A percentile compares a stretch with the other conserved stretches of the same genome.
phyloP scores from a whole-genome alignment of 2,329 filamentous ascomycete species.

The Trichoderma sp. region DNA sequence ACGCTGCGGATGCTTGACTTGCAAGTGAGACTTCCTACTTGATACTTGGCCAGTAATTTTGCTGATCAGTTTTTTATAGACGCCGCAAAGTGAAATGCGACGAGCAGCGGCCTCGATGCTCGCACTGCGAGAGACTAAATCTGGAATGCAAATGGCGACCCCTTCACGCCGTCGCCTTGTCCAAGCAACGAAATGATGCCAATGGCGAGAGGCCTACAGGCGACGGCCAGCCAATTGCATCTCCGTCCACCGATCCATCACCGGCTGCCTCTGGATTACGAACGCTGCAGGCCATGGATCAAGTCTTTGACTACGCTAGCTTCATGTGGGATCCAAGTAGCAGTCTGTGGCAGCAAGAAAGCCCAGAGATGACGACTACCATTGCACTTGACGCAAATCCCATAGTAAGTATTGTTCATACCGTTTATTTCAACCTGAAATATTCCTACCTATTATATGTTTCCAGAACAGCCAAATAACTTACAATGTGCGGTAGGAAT shows the following conservation, averaged over 20 bases:
- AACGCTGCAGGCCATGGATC: slow-evolving; percentile 40
- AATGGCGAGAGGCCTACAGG: slow-evolving; percentile 27
- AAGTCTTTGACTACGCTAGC: slow-evolving; percentile 51
- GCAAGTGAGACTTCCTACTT: slow-evolving; percentile 17
- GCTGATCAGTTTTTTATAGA: neutral
- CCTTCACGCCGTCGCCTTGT: neutral
- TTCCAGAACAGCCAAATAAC: neutral
- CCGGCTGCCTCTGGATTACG: slow-evolving; percentile 33
- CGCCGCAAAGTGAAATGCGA: slow-evolving; percentile 35
- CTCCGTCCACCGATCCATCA: slow-evolving; percentile 35
- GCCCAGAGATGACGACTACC: neutral
- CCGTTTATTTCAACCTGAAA: no score
- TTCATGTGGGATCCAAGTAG: slow-evolving; percentile 50
- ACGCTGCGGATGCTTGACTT: slow-evolving; percentile 18
- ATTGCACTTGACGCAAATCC: neutral
- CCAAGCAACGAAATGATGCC: slow-evolving; percentile 29
- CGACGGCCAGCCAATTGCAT: slow-evolving; percentile 30
- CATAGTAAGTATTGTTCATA: slow-evolving; percentile 27
- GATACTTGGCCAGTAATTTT: neutral
- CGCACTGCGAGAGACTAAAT: slow-evolving; percentile 54
- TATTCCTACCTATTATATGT: no score
- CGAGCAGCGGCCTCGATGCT: slow-evolving; percentile 52
- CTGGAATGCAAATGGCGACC: slow-evolving; percentile 54
- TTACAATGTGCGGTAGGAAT: neutral
- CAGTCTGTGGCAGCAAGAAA: slow-evolving; percentile 32